These are phyloP conservation scores for Podaxis sp. DNA, from an alignment of 768 basidiomycete species.

Conservation along the genomic window DNA sequence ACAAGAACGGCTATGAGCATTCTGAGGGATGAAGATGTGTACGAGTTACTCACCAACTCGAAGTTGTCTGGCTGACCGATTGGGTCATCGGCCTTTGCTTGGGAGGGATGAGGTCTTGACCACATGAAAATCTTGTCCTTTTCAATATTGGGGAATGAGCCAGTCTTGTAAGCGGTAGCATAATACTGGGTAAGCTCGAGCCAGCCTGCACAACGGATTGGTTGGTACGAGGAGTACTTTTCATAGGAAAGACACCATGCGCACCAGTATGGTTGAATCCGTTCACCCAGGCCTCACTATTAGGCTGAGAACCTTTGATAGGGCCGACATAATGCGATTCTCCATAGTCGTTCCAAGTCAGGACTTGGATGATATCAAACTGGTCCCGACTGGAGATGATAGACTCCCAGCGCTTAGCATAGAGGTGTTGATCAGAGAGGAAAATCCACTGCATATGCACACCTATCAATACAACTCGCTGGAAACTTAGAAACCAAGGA, in stretches of 20 bases:
- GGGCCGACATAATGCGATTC: slow-evolving; percentile 83
- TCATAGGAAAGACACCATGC: slow-evolving; percentile 13
- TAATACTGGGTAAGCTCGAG: slow-evolving; percentile 67
- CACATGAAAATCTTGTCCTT: slow-evolving; percentile 69
- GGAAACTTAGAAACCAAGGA: background rate
- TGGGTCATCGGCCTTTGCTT: slow-evolving; percentile 53
- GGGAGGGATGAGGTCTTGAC: slow-evolving; percentile 64
- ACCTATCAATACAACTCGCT: background rate
- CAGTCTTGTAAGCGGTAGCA: slow-evolving; percentile 70
- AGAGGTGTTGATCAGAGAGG: slow-evolving; percentile 67
- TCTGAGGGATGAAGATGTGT: slow-evolving; percentile 15
- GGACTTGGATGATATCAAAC: slow-evolving; percentile 59
- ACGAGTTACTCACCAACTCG: slow-evolving; percentile 47
- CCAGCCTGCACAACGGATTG: slow-evolving; percentile 44
- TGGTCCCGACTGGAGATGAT: slow-evolving; percentile 55
- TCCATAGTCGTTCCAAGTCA: slow-evolving; percentile 76
- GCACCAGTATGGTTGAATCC: slow-evolving; percentile 58
- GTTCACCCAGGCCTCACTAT: slow-evolving; percentile 71
- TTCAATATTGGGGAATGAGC: slow-evolving; percentile 53
- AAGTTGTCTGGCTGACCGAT: slow-evolving; percentile 57
- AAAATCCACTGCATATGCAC: slow-evolving; percentile 54
- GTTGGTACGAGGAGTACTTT: slow-evolving; percentile 11
- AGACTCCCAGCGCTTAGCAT: slow-evolving; percentile 65
- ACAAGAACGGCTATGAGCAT: background rate
- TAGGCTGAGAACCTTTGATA: slow-evolving; percentile 69